These are phyloP conservation scores for Seiridium cupressi DNA, from an alignment of 2,329 filamentous ascomycete genomes.

Conservation along the genomic window DNA sequence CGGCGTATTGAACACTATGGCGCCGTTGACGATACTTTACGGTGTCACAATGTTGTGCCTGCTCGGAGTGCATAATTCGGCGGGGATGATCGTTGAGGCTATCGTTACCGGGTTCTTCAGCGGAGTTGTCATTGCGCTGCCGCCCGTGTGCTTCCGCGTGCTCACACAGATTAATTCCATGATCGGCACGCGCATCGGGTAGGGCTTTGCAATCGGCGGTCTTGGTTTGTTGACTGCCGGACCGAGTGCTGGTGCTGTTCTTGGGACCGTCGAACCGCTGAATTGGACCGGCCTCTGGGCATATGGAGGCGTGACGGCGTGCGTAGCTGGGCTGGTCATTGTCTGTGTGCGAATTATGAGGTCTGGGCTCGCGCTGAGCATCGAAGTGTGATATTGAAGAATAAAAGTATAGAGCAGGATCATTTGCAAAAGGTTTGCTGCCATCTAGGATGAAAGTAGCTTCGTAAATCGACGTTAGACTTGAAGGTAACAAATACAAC, in stretches of 20 bases:
- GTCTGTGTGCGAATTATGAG: too few relatives aligned
- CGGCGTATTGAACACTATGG: slow-evolving; percentile 34
- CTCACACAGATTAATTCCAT: slow-evolving; percentile 38
- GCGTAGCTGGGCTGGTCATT: too few relatives aligned
- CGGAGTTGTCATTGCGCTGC: slow-evolving; percentile 40
- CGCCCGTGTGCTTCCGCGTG: slow-evolving; percentile 34
- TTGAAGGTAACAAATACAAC: too few relatives aligned
- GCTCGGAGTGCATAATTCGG: slow-evolving; percentile 27
- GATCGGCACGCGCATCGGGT: slow-evolving; percentile 41
- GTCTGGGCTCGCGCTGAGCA: too few relatives aligned
- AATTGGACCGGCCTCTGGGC: too few relatives aligned
- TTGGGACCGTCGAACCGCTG: slow-evolving; percentile 13
- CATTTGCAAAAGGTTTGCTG: too few relatives aligned
- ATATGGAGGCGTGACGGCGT: too few relatives aligned
- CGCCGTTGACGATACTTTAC: slow-evolving; percentile 25
- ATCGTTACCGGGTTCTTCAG: slow-evolving; percentile 40
- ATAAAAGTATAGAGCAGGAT: too few relatives aligned
- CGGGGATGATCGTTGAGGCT: slow-evolving; percentile 30
- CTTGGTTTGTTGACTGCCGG: slow-evolving; percentile 31
- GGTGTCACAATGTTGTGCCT: slow-evolving; percentile 33
- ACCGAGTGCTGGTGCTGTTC: slow-evolving; percentile 31
- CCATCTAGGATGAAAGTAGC: too few relatives aligned
- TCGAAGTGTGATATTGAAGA: too few relatives aligned
- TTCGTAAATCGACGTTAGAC: too few relatives aligned
- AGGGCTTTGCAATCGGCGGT: slow-evolving; percentile 30